A percentile compares a stretch with the other conserved stretches of the same genome.
Evolutionary conservation across 2,329 filamentous ascomycete species (phyloP).

Genomic region (Aureobasidium namibiae): DNA sequence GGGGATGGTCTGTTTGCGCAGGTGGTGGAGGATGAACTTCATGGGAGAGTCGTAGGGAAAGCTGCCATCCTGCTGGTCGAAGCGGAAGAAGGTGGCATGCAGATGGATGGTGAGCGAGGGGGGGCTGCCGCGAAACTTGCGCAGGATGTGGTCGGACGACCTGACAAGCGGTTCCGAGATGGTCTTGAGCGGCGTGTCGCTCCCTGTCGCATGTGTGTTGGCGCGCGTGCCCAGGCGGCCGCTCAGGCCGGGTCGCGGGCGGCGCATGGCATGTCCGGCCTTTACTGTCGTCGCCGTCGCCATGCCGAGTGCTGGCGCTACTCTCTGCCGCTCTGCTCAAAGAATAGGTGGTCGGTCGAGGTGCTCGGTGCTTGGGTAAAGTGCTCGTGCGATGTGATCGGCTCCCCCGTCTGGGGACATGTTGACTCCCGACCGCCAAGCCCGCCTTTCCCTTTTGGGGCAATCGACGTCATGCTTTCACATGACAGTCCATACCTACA

Average conservation of each 20-base stretch:
- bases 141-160: slow-evolving; percentile 70
- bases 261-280: slow-evolving; percentile 34
- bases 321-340: background rate
- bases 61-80: slow-evolving; percentile 88
- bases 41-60: slow-evolving; percentile 91
- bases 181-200: slow-evolving; percentile 17
- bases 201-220: slow-evolving; percentile 20
- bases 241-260: slow-evolving; percentile 30
- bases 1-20: slow-evolving; percentile 68
- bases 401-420: background rate
- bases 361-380: background rate
- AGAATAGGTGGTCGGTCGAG: background rate
- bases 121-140: slow-evolving; percentile 62
- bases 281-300: slow-evolving; percentile 27
- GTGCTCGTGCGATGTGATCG: slow-evolving; percentile 4
- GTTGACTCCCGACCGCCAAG: background rate
- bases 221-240: slow-evolving; percentile 9
- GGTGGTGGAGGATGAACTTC: slow-evolving; percentile 69
- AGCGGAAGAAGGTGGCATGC: slow-evolving; percentile 76
- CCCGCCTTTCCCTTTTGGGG: background rate
- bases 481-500: background rate
- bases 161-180: slow-evolving; percentile 45
- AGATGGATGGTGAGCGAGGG: slow-evolving; percentile 85
- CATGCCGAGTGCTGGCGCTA: slow-evolving; percentile 18
- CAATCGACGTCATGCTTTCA: background rate